These are phyloP conservation scores for Dalbergia cultrata DNA, from an alignment of 306 rosid species.

Conservation along the genomic window DNA sequence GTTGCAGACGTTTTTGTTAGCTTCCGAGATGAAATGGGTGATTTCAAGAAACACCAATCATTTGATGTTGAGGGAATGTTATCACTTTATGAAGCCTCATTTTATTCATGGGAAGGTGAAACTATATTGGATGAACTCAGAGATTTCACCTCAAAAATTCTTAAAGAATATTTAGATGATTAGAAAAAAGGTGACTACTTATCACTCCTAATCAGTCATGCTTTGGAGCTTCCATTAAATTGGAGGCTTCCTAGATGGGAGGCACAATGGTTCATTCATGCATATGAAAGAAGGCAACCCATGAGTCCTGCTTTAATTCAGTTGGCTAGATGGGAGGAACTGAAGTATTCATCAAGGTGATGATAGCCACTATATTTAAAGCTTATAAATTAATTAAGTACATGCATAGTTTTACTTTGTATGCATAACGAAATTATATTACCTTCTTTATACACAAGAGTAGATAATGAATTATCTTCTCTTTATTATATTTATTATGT, in stretches of 20 bases:
- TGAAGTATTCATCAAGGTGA: constrained; percentile 16
- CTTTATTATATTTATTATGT: no score
- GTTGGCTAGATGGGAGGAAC: background rate
- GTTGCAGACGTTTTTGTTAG: constrained; percentile 37
- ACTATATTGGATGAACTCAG: constrained; percentile 44
- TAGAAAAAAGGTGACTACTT: background rate
- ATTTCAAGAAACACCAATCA: background rate
- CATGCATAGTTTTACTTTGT: no score
- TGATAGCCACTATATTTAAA: no score
- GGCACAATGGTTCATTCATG: no score
- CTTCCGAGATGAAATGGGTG: constrained; percentile 34
- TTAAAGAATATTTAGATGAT: background rate
- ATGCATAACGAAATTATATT: no score
- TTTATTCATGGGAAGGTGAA: constrained; percentile 40
- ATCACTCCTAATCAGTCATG: background rate
- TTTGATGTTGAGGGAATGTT: constrained; percentile 27
- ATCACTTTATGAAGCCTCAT: constrained; percentile 50
- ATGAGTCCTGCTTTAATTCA: no score
- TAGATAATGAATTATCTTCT: no score
- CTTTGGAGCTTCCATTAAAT: no score
- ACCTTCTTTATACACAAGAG: no score
- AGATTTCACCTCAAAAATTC: constrained; percentile 5
- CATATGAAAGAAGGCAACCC: no score
- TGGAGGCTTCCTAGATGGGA: no score
- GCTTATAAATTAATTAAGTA: no score